Evolutionary conservation across 2,329 filamentous ascomycete genomes (phyloP), one percentile per base, ranked within the genome.

Genomic region (Clonostachys chloroleuca): DNA sequence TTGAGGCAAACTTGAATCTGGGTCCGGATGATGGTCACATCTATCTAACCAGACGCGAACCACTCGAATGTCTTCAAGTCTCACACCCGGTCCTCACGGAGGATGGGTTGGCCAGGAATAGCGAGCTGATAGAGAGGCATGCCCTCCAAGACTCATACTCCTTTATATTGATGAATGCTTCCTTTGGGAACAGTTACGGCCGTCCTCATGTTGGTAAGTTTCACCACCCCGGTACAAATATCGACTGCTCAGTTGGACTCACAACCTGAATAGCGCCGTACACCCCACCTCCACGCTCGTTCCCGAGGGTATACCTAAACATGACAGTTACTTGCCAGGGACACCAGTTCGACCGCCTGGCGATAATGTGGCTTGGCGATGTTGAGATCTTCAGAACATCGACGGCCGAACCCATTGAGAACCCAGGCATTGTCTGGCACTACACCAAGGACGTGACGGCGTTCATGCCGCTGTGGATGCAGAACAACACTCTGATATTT

Each of bases 361-460:
- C 82, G 5, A 64, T 86, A 34, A 84, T 94, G 76, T 94, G 85
- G 56, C 72, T 94, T 36, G 82, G 81, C 39, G 86, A 92, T 61
- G 82, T 80, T 10, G 89, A 95, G 61, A 76, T 95, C n/a, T 94
- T 87, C 73, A 76, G 89, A 20, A 92, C 88, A 3, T 91, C 87
- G 6, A 95, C 89, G 1, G 87, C 89, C 5, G 87, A 95, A 66
- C 88, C 89, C 2, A 89, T 82, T 0, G 54, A 57, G 5, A 56
- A 68, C 5, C 75, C 75, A 18, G 89, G 88, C 7, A 91, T 94
- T 51, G 69, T 77, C 41, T 92, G 87, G 86, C 83, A 78, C 1
- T 90, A 89, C 59, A 70, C 84, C 47, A 94, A 92, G 64, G 88
- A 95, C 60, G 83, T 91, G 80, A 87, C 85, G 2, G 74, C 78